These are phyloP conservation scores for Mycena polygramma DNA, from an alignment of 768 basidiomycete genomes.

Conservation along the genomic window DNA sequence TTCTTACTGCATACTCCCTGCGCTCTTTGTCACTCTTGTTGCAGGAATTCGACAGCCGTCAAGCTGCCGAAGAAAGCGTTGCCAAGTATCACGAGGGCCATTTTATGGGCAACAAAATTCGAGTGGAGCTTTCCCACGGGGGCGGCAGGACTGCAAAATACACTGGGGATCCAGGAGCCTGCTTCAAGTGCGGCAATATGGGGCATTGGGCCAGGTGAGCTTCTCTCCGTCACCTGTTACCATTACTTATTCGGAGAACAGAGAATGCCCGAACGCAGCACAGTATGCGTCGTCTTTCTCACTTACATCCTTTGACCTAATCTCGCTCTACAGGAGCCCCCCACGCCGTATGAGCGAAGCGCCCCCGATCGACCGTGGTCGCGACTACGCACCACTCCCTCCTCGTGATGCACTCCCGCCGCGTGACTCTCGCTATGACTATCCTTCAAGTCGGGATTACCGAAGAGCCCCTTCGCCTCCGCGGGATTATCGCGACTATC, in stretches of 20 bases:
- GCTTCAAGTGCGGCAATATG: constrained; percentile 87
- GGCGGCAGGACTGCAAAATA: constrained; percentile 86
- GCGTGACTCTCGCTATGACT: constrained; percentile 71
- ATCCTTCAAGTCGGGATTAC: constrained; percentile 69
- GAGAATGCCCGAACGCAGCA: constrained; percentile 78
- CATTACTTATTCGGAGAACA: constrained; percentile 43
- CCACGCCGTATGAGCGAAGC: constrained; percentile 60
- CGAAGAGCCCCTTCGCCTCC: constrained; percentile 73
- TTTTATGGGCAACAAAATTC: constrained; percentile 94
- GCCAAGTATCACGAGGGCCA: constrained; percentile 90
- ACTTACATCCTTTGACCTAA: constrained; percentile 13
- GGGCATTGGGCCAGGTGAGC: constrained; percentile 92
- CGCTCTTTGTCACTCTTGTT: constrained; percentile 5
- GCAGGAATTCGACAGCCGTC: constrained; percentile 86
- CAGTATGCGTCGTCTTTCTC: constrained; percentile 57
- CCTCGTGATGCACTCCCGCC: constrained; percentile 58
- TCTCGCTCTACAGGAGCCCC: constrained; percentile 47
- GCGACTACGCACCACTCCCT: constrained; percentile 63
- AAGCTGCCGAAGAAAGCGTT: constrained; percentile 89
- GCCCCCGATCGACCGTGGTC: constrained; percentile 70
- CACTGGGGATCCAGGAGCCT: constrained; percentile 88
- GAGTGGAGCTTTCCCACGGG: constrained; percentile 88
- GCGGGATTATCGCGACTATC: constrained; percentile 78
- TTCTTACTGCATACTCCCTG: constrained; percentile 26
- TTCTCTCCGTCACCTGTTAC: constrained; percentile 5